Base-by-base conservation (phyloP, 116 monocot species). In the Dioscorea cayenensis region DNA sequence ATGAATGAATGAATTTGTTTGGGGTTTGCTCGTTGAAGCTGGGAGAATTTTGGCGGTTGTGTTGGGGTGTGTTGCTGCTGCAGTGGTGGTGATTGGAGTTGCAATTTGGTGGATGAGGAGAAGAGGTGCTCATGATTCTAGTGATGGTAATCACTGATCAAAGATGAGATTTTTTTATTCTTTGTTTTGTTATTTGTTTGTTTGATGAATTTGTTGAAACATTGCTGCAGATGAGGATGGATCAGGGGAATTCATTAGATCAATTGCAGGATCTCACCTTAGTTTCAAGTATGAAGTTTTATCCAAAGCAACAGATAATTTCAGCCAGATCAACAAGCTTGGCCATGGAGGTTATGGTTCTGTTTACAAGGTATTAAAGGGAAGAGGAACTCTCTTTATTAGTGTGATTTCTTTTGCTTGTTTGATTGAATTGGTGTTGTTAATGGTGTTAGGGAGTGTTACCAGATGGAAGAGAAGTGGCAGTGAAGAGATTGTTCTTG, bases 341-440 rank as follows among this genome's bases (percentile, higher is more conserved):
- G 83, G 87, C 32, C 87, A 87, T 58, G 87, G 87, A 3, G 83
- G 87, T 5, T 77, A 72, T 71, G 87, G 87, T 18, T 80, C 83
- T 9, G 87, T 87, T 25, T 87, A 83, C 60, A 87, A 83, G 83
- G 86, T 86, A 68, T 11, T 8, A 5, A 23, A 20, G 5, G 21
- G 22, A 23, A 20, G 43, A 23, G 22, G 10, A 20, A 27, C 10
- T 60, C 60, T 21, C 7, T 18, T 22, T 60, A n/a, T n/a, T 22
- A 2, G 6, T 18, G 4, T 55, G 16, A 18, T 0, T 16, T 55
- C 19, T 18, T 55, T 55, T 55, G 55, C 14, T 23, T 37, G 16
- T 22, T 28, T 37, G 62, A 23, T 62, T 20, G 4, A 20, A 36
- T 29, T 49, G 60, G 28, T n/a, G 35, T 32, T 43, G 5, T 20